phyloP scores from a whole-genome alignment of 305 asterid species.

The Solanum chacoense region DNA sequence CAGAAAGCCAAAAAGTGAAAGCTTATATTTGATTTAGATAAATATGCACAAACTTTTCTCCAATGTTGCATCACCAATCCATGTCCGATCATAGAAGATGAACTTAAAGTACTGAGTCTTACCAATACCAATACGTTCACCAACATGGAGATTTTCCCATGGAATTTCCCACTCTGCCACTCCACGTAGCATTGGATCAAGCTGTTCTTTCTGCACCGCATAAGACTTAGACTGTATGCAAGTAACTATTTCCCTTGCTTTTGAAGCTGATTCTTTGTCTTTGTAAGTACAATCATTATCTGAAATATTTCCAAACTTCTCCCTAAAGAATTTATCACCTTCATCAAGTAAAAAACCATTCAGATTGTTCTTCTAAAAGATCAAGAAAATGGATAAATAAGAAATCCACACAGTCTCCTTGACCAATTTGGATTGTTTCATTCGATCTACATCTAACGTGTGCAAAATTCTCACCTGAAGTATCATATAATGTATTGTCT shows the following conservation, averaged over 20 bases:
- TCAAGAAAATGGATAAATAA: neutral
- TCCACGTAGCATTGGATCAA: constrained; percentile 51
- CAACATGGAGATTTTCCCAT: constrained; percentile 97
- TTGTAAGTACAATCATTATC: constrained; percentile 8
- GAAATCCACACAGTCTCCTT: neutral
- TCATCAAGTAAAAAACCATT: neutral
- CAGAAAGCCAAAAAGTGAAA: neutral
- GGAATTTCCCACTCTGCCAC: constrained; percentile 76
- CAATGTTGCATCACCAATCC: neutral
- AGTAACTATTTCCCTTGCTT: constrained; percentile 21
- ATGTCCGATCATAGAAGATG: constrained; percentile 1
- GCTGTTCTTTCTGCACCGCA: constrained; percentile 34
- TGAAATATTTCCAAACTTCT: constrained; percentile 16
- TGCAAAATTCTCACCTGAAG: constrained; percentile 22
- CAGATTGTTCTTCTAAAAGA: neutral
- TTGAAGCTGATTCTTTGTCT: constrained; percentile 9
- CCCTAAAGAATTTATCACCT: constrained; percentile 11
- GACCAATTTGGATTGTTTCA: constrained; percentile 17
- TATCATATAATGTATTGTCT: constrained; percentile 17
- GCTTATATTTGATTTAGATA: neutral
- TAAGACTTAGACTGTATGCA: constrained; percentile 28
- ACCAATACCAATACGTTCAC: constrained; percentile 98
- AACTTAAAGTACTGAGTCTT: constrained; percentile 10
- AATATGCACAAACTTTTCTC: neutral
- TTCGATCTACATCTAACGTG: constrained; percentile 18